A percentile compares a stretch with the other conserved stretches of the same genome.
These are phyloP conservation scores for Ogataea methanolica DNA, from an alignment of 805 yeast species.

Conservation along the genomic window DNA sequence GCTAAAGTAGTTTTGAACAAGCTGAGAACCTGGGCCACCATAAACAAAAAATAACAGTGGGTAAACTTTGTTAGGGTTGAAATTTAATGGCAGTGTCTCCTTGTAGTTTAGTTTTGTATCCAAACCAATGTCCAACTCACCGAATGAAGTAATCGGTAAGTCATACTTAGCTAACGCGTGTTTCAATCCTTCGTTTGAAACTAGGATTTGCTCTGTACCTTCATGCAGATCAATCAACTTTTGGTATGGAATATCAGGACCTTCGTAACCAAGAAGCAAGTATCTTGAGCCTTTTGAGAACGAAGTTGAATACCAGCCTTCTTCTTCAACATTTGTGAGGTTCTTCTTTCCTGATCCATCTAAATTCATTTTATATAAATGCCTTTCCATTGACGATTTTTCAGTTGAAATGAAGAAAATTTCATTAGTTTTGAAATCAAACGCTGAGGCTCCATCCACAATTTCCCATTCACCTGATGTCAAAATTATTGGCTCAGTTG, in stretches of 20 bases:
- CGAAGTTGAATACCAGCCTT: conserved; percentile 65
- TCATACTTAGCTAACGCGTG: conserved; percentile 39
- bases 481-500: conserved; percentile 51
- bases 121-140: conserved; percentile 43
- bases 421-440: conserved; percentile 47
- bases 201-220: conserved; percentile 35
- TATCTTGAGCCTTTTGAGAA: conserved; percentile 80
- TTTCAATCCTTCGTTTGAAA: conserved; percentile 41
- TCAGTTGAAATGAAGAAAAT: conserved; percentile 71
- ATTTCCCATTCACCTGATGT: conserved; percentile 90
- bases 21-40: conserved; percentile 95
- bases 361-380: conserved; percentile 66
- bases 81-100: conserved; percentile 75
- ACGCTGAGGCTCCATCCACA: conserved; percentile 62
- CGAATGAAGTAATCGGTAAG: conserved; percentile 51
- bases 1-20: conserved; percentile 58
- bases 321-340: conserved; percentile 47
- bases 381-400: conserved; percentile 78
- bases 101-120: conserved; percentile 48
- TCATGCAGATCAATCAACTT: conserved; percentile 53
- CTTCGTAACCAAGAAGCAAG: conserved; percentile 63
- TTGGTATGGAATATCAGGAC: conserved; percentile 81
- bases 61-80: conserved; percentile 56
- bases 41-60: conserved; percentile 88
- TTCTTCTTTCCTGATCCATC: conserved; percentile 37